Conservation (phyloP, 2,329 filamentous ascomycete genomes). For the Nigrograna mackinnonii region DNA sequence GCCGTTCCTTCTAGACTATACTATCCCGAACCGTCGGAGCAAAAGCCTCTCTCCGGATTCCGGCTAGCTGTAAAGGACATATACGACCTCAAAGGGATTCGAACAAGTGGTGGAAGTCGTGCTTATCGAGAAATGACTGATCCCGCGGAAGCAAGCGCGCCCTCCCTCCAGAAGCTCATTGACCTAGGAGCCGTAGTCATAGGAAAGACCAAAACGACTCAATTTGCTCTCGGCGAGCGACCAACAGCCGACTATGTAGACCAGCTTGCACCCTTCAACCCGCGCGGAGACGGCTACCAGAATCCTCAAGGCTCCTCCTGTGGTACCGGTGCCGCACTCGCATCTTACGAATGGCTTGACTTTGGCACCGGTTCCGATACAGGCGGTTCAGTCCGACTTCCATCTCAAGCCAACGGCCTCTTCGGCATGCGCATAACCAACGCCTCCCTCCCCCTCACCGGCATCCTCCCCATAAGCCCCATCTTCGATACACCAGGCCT, state of each 20-base stretch:
- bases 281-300: constrained; percentile 30
- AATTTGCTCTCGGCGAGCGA: constrained; percentile 43
- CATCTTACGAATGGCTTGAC: constrained; percentile 19
- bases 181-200: constrained; percentile 43
- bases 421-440: constrained; percentile 15
- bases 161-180: constrained; percentile 16
- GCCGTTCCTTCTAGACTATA: background rate
- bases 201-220: constrained; percentile 55
- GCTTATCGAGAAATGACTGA: constrained; percentile 13
- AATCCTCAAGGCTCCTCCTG: constrained; percentile 11
- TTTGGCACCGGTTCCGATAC: constrained; percentile 16
- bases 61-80: constrained; percentile 1
- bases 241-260: constrained; percentile 29
- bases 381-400: too few relatives aligned
- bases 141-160: constrained; percentile 6
- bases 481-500: constrained; percentile 17
- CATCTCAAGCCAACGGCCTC: constrained; percentile 10
- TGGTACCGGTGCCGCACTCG: constrained; percentile 11
- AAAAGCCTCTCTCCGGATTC: background rate
- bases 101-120: constrained; percentile 6
- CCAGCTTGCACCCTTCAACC: constrained; percentile 30
- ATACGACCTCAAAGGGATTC: background rate
- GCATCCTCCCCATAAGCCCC: constrained; percentile 13
- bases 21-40: background rate
- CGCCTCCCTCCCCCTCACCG: constrained; percentile 12